These are phyloP conservation scores for Sclerotinia borealis DNA, from an alignment of 2,329 filamentous ascomycete species.

Conservation along the genomic window DNA sequence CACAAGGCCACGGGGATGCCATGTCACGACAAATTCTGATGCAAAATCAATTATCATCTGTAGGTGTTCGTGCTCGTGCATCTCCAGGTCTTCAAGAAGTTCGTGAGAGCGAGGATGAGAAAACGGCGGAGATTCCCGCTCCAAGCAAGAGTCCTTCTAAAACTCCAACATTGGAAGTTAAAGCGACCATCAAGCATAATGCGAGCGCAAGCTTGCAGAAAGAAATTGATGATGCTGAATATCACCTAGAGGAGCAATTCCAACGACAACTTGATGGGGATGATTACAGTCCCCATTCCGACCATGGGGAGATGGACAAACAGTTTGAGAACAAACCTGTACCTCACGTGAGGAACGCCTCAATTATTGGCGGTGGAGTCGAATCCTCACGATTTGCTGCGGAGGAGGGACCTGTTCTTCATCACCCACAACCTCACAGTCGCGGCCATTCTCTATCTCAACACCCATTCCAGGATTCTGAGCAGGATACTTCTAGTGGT, in stretches of 20 bases:
- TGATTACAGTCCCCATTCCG: constrained; percentile 61
- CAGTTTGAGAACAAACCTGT: constrained; percentile 17
- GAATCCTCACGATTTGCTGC: constrained; percentile 40
- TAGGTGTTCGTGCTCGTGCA: constrained; percentile 39
- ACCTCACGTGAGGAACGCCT: constrained; percentile 21
- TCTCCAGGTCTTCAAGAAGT: constrained; percentile 65
- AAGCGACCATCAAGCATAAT: constrained; percentile 59
- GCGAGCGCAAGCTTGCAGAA: constrained; percentile 73
- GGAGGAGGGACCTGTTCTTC: constrained; percentile 52
- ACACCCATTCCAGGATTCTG: constrained; percentile 54
- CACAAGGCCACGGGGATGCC: constrained; percentile 31
- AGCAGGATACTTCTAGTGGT: constrained; percentile 35
- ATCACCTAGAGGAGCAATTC: constrained; percentile 75
- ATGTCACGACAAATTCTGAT: constrained; percentile 40
- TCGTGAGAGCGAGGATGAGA: constrained; percentile 66
- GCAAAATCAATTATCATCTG: constrained; percentile 44
- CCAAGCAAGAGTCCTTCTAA: constrained; percentile 46
- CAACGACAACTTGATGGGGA: constrained; percentile 73
- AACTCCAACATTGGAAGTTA: constrained; percentile 44
- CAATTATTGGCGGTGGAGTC: constrained; percentile 23
- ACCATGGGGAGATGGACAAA: constrained; percentile 26
- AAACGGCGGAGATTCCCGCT: constrained; percentile 14
- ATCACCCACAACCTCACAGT: constrained; percentile 69
- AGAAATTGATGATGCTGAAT: constrained; percentile 80
- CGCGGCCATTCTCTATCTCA: constrained; percentile 67